Evolutionary conservation across 2,329 filamentous ascomycete genomes (phyloP), one percentile per base, ranked within the genome.

Genomic region (Macroventuria anomochaeta): DNA sequence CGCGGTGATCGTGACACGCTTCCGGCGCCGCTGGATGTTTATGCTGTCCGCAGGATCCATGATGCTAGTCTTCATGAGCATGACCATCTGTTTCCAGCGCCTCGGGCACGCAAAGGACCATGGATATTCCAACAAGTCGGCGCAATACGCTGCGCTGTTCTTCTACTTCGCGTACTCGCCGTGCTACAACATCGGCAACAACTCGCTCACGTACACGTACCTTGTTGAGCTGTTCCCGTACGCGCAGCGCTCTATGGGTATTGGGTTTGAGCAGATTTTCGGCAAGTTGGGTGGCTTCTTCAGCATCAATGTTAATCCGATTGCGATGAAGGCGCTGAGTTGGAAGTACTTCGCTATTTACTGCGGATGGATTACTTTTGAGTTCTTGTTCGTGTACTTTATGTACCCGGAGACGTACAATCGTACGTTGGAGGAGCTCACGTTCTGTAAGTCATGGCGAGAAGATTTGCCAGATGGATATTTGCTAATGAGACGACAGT

Each of bases 141-240:
- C 76, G 28, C 60, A 63, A 13, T 72, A 77, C 20, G 74, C 77
- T 3, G 76, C 76, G 31, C 62, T 86, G 26, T 81, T 87, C 70
- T 87, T 85, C 71, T 85, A 84, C 61, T 87, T 85, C 57, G 75
- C 78, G 3, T 88, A 86, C 68, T 79, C 79, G 8, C 83, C 84
- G 3, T 66, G 59, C 55, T 88, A 88, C 68, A 87, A 87, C 61
- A 78, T 88, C 42, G 85, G 84, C n/a, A 86, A 87, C 69, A 88
- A 88, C 64, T 83, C 85, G 12, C 75, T 88, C 48, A 86, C 84
- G 0, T 87, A 87, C 70, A 87, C 82, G 12, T 85, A 83, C 68
- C 76, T 86, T 4, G 75, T 86, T 18, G 84, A 87, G 57, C 70
- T 86, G 0, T 85, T 84, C 74, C 84, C 84, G 0, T 87, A 82